Evolutionary conservation across 78 protist species (phyloP).

Genomic region (Dictyostelium intermedium): DNA sequence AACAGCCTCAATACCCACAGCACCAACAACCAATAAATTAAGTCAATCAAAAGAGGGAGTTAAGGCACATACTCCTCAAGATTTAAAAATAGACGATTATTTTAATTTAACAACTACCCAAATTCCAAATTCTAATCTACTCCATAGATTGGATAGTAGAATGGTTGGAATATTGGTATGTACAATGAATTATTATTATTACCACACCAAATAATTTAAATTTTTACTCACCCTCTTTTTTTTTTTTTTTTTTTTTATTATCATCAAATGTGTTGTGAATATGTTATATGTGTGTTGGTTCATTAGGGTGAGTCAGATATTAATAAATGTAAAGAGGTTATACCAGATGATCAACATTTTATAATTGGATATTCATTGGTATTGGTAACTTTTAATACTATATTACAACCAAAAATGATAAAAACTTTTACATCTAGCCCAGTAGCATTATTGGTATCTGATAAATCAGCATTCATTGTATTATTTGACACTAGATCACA

Average conservation of each 20-base stretch:
- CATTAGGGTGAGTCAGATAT: constrained; percentile 49
- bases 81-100: constrained; percentile 74
- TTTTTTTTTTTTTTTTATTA: neutral
- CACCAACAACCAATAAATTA: neutral
- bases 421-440: constrained; percentile 45
- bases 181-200: neutral
- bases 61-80: neutral
- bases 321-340: constrained; percentile 37
- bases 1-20: neutral
- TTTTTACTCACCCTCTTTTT: neutral
- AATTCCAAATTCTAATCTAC: constrained; percentile 57
- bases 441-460: constrained; percentile 43
- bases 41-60: neutral
- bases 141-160: constrained; percentile 63
- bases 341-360: constrained; percentile 58
- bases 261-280: too few species aligned
- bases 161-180: constrained; percentile 78
- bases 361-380: constrained; percentile 46
- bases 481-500: constrained; percentile 37
- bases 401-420: constrained; percentile 18
- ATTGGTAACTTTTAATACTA: constrained; percentile 21
- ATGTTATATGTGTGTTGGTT: too few species aligned
- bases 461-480: constrained; percentile 31
- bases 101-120: constrained; percentile 68
- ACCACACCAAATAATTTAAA: neutral